These are phyloP conservation scores for Boletellus ananiceps DNA, from an alignment of 768 basidiomycete species.

Conservation along the genomic window DNA sequence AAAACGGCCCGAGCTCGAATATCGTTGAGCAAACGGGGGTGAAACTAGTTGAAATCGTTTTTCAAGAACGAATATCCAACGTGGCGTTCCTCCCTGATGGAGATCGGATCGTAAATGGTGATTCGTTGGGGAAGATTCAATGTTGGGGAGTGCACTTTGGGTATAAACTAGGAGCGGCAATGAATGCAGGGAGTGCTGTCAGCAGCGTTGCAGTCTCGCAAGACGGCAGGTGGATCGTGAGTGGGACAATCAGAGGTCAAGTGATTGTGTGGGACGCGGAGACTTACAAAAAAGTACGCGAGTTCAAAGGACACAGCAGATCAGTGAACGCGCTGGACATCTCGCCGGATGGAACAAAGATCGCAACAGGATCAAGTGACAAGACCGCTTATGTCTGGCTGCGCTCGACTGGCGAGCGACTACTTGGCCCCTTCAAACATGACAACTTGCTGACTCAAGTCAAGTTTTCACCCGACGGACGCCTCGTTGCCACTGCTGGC, in stretches of 20 bases:
- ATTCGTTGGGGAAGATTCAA: not conserved
- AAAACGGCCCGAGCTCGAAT: too few species aligned
- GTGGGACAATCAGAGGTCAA: not conserved
- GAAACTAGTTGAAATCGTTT: not conserved
- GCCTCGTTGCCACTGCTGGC: not conserved
- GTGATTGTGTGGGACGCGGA: not conserved
- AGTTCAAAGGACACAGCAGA: not conserved
- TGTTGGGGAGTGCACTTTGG: not conserved
- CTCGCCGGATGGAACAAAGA: slow-evolving; percentile 2
- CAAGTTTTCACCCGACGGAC: slow-evolving; percentile 11
- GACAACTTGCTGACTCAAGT: not conserved
- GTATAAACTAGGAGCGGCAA: too few species aligned
- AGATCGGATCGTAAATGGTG: not conserved
- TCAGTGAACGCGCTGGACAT: not conserved
- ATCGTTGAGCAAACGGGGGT: not conserved
- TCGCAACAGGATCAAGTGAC: not conserved
- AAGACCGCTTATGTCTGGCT: slow-evolving; percentile 5
- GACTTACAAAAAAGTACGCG: not conserved
- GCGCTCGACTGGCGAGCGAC: not conserved
- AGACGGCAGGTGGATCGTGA: not conserved
- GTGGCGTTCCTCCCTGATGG: not conserved
- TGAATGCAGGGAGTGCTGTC: not conserved
- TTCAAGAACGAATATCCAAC: not conserved
- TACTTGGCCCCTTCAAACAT: not conserved
- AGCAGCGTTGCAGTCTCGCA: not conserved